phyloP scores from a whole-genome alignment of 192 early-diverging fungal genomes.

The Entrophospora sp. region DNA sequence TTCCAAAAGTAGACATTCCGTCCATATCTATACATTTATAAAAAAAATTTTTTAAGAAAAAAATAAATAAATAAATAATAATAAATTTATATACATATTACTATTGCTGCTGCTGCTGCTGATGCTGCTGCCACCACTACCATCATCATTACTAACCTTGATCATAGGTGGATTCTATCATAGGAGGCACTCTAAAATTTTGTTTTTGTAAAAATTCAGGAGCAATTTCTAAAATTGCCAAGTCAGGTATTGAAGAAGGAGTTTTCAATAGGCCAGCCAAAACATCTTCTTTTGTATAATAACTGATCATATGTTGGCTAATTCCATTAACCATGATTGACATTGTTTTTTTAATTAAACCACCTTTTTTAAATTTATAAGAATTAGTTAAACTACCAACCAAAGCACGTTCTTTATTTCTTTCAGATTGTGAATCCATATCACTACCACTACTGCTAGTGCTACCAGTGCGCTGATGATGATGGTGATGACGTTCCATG shows the following conservation, averaged over 20 bases:
- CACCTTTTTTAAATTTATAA: constrained; percentile 49
- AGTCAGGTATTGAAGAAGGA: constrained; percentile 42
- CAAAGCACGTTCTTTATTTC: constrained; percentile 44
- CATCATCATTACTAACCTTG: not conserved
- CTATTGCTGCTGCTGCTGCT: not conserved
- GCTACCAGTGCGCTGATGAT: not conserved
- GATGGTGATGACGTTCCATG: not conserved
- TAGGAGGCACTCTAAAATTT: constrained; percentile 50
- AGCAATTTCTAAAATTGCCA: constrained; percentile 49
- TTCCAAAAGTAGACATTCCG: not conserved
- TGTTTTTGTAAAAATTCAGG: constrained; percentile 51
- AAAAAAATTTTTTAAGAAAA: not conserved
- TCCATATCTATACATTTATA: not conserved
- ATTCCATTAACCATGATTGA: constrained; percentile 61
- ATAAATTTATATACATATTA: not conserved
- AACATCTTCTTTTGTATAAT: constrained; percentile 50
- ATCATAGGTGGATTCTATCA: constrained; percentile 32
- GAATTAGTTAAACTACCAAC: constrained; percentile 49
- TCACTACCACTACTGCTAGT: constrained; percentile 21
- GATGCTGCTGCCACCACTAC: not conserved
- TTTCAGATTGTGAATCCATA: constrained; percentile 32
- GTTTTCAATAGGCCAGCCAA: constrained; percentile 39
- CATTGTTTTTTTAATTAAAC: constrained; percentile 73
- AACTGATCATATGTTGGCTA: constrained; percentile 50
- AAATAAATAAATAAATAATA: not conserved